Evolutionary conservation across 257 asterid genomes (phyloP), one percentile per base, ranked within the genome.

Genomic region (Fraxinus cuspidata): DNA sequence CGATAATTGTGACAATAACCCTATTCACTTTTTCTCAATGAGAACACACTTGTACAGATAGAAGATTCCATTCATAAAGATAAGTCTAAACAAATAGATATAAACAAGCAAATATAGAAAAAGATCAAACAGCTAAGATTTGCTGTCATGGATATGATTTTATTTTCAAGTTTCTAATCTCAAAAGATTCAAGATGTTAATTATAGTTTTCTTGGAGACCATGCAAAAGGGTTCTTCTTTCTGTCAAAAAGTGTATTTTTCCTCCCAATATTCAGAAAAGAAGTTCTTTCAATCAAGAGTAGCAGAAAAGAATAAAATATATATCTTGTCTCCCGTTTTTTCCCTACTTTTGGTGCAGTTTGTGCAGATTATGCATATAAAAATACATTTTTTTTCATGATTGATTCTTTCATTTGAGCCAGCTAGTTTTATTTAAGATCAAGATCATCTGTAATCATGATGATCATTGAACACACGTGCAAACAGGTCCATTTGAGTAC

Each of bases 191-290:
- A 89, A 86, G 85, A 79, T 83, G 79, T 85, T 72, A 86, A 90
- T 89, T 75, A 90, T 88, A 82, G 28, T 87, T 83, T 87, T 75
- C 90, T 92, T 83, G 97, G 90, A 90, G 93, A 90, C 97, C 95
- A 92, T 90, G 97, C 95, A 91, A 77, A 87, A 88, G 74, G 72
- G 86, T 64, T 79, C 81, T 80, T 81, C 84, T 85, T 88, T 86
- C 82, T 81, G 38, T 85, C 81, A 80, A 78, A 88, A 92, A 84
- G 85, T 84, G 71, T n/a, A 80, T 82, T 84, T 84, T 85, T 71
- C 47, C 79, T 72, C 63, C 77, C 77, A 72, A 70, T 76, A 76
- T 82, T 80, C 84, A 70, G 82, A 84, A 78, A 76, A 76, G 58
- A 78, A 82, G 31, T 85, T 86, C 87, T 86, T 83, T 80, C 78